phyloP scores from a whole-genome alignment of 2,329 filamentous ascomycete species.

The Cladosporium austrohemisphaericum region DNA sequence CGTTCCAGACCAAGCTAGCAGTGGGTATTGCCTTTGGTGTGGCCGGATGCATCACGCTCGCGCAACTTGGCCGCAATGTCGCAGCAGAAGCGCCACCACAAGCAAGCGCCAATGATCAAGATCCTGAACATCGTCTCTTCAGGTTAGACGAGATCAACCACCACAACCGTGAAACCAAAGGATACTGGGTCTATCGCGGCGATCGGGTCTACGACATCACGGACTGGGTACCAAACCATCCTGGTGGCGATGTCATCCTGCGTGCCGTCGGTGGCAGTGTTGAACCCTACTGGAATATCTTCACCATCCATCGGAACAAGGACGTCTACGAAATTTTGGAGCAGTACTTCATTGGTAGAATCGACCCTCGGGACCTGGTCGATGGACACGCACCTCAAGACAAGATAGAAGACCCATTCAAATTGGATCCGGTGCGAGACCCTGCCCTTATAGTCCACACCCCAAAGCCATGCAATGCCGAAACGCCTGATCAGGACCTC shows the following conservation, averaged over 20 bases:
- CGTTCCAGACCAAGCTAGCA: too few relatives aligned
- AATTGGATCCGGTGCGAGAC: conserved; percentile 52
- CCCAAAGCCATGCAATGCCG: conserved; percentile 58
- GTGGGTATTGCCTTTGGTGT: not conserved
- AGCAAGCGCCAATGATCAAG: not conserved
- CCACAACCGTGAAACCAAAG: conserved; percentile 41
- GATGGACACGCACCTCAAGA: conserved; percentile 47
- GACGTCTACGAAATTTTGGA: conserved; percentile 63
- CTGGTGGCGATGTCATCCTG: conserved; percentile 65
- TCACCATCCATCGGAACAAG: conserved; percentile 63
- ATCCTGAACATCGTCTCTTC: conserved; percentile 10
- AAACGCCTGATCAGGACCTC: conserved; percentile 52
- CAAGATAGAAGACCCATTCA: conserved; percentile 59
- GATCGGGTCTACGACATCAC: conserved; percentile 69
- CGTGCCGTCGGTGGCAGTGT: conserved; percentile 62
- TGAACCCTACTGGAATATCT: conserved; percentile 68
- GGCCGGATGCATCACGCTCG: not conserved
- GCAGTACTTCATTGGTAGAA: conserved; percentile 61
- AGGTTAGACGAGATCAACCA: conserved; percentile 31
- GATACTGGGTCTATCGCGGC: conserved; percentile 62
- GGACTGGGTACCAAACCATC: conserved; percentile 63
- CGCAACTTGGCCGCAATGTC: not conserved
- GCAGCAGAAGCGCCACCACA: not conserved
- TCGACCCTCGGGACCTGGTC: conserved; percentile 57
- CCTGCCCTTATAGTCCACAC: conserved; percentile 50